Evolutionary conservation across 2,329 filamentous ascomycete species (phyloP).

Genomic region (Fusarium decemcellulare): DNA sequence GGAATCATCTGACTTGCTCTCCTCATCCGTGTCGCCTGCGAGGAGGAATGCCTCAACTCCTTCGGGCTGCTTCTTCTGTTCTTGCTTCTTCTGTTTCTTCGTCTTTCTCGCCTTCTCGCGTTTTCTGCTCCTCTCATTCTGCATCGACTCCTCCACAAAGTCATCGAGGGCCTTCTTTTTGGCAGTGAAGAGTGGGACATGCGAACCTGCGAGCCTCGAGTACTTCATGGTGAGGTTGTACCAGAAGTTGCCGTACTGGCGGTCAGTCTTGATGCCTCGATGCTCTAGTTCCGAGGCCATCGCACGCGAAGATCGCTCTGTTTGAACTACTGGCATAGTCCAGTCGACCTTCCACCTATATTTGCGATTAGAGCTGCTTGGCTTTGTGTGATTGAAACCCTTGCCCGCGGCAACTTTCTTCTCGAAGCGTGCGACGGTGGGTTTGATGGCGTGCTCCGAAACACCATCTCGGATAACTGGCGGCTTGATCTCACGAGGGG

Average conservation of each 20-base stretch:
- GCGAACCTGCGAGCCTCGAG: slow-evolving; percentile 34
- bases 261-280: slow-evolving; percentile 30
- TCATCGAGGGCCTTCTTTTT: slow-evolving; percentile 42
- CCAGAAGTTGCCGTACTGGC: slow-evolving; percentile 43
- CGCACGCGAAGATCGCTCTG: slow-evolving; percentile 18
- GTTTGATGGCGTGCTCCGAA: slow-evolving; percentile 45
- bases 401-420: slow-evolving; percentile 35
- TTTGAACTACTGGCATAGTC: slow-evolving; percentile 15
- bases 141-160: slow-evolving; percentile 38
- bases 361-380: slow-evolving; percentile 2
- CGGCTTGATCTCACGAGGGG: slow-evolving; percentile 29
- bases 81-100: slow-evolving; percentile 10
- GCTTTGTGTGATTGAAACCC: slow-evolving; percentile 8
- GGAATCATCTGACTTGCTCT: slow-evolving; percentile 30
- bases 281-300: slow-evolving; percentile 32
- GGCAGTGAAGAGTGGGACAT: slow-evolving; percentile 42
- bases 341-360: slow-evolving; percentile 37
- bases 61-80: slow-evolving; percentile 10
- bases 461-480: slow-evolving; percentile 39
- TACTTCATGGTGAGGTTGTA: slow-evolving; percentile 43
- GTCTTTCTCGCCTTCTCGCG: neutral
- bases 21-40: slow-evolving; percentile 36
- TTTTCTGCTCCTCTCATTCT: slow-evolving; percentile 15
- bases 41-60: slow-evolving; percentile 40
- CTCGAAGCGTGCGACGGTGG: slow-evolving; percentile 36